Conservation (phyloP, 345 rosid genomes). For the Linum trigynum region DNA sequence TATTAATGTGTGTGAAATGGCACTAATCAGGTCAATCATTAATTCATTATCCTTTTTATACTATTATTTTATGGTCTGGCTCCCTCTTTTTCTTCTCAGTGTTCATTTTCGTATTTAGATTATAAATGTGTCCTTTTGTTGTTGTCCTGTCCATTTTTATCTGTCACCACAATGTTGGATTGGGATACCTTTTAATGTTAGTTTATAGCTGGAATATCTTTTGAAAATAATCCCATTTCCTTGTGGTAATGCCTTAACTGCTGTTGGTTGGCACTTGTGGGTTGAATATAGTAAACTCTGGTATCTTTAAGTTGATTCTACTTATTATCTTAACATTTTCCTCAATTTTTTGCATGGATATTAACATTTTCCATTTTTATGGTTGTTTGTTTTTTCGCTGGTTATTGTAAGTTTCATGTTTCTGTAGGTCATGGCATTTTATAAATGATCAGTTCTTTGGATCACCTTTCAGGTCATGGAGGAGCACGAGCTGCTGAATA, state of each 20-base stretch:
- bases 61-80: background rate
- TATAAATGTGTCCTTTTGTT: background rate
- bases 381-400: background rate
- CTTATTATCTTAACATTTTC: background rate
- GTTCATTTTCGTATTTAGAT: background rate
- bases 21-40: background rate
- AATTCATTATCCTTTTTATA: background rate
- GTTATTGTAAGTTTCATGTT: background rate
- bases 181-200: background rate
- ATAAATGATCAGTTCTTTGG: constrained; percentile 7
- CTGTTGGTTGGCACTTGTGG: background rate
- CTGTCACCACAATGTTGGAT: background rate
- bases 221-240: background rate
- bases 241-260: background rate
- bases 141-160: background rate
- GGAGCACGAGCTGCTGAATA: constrained; percentile 99
- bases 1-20: background rate
- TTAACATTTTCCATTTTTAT: background rate
- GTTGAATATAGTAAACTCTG: background rate
- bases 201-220: background rate
- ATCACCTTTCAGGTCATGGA: constrained; percentile 77
- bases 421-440: background rate
- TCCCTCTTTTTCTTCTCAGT: background rate
- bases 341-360: background rate
- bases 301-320: background rate